Conservation (phyloP, 495 filamentous ascomycete genomes). For the Bryoglossum gracile region DNA sequence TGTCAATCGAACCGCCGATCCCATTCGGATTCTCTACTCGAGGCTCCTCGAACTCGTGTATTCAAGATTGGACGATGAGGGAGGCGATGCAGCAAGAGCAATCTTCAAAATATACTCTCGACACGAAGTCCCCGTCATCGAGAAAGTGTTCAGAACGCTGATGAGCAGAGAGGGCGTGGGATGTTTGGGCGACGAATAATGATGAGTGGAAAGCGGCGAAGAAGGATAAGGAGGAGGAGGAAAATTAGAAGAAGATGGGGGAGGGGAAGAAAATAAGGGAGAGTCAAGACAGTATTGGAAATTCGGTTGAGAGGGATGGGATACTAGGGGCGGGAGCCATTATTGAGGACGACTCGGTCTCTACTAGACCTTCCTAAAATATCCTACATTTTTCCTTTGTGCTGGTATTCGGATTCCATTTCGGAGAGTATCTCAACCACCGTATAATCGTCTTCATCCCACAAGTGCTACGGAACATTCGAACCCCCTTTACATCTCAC, state of each 20-base stretch:
- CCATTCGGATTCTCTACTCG: not conserved
- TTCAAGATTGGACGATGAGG: not conserved
- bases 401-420: no score
- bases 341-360: no score
- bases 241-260: not conserved
- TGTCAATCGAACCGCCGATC: not conserved
- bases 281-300: no score
- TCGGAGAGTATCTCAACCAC: no score
- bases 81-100: not conserved
- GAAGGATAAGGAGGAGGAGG: not conserved
- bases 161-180: not conserved
- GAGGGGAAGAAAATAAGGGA: no score
- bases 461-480: no score
- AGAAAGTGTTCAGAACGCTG: not conserved
- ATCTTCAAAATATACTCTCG: constrained; percentile 1
- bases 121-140: not conserved
- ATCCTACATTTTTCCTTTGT: no score
- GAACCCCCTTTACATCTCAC: no score
- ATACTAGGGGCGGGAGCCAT: no score
- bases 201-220: not conserved
- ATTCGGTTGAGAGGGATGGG: no score
- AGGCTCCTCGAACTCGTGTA: not conserved
- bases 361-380: no score
- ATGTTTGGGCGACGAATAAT: not conserved
- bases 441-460: no score